Base-by-base conservation (phyloP, 169 alveolate species). In the Eimeria brunetti region DNA sequence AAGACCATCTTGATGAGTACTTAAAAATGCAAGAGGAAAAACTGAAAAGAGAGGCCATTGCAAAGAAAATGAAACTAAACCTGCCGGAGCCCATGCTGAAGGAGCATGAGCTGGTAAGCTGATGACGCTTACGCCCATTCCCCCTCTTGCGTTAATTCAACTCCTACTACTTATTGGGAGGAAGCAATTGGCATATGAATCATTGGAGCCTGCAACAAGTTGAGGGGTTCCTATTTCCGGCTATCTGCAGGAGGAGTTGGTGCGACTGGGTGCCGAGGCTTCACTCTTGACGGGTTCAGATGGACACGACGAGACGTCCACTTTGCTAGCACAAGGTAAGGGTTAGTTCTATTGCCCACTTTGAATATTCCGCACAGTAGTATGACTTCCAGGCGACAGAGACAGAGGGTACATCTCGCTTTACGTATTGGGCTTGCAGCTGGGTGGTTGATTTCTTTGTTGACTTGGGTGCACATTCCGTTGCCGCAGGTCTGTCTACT, bases 1-100 rank as follows among this genome's bases (percentile, higher is more conserved):
- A 98, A 86, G 99, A 98, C 86, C 98, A 99, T 94, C 97, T 99
- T 30, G 99, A 98, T n/a, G 97, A 97, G 95, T 99, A 99, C 36
- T 94, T 98, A 81, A 98, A 99, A 84, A 95, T 98, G 88, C 98
- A 98, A 51, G 98, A 98, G 69, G 97, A 98, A 88, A 94, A 95
- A 64, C 98, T 97, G 88, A 97, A 97, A 22, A 85, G 49, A 7
- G 91, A 95, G 33, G 76, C 78, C 62, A 56, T 92, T 53, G 44
- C 94, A 1, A 91, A 96, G 76, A 67, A 90, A 44, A 84, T 46
- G 56, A 86, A 96, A 53, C 96, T 96, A 22, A 51, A 56, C 71
- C 85, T 96, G n/a, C 97, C 97, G 9, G 96, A 73, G 24, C 97
- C 97, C 33, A 69, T 60, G 89, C 51, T 96, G 84, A 73, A 85